Evolutionary conservation across 352 stramenopile species (phyloP).

Genomic region (Phytophthora hibernalis): DNA sequence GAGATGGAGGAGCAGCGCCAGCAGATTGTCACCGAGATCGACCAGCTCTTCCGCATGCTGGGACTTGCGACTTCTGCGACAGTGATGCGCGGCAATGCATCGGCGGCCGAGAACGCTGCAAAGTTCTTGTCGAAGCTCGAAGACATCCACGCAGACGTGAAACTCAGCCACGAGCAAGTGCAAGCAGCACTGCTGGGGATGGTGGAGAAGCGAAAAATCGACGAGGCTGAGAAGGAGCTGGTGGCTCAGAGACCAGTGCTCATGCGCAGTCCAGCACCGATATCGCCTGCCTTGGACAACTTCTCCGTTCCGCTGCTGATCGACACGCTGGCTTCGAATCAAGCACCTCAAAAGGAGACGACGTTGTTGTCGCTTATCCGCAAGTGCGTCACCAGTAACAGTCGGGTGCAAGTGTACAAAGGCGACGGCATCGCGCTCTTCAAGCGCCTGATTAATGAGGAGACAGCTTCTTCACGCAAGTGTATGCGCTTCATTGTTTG

Average conservation of each 20-base stretch:
- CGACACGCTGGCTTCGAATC: conserved; percentile 11
- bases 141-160: conserved; percentile 27
- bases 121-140: conserved; percentile 37
- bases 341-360: conserved; percentile 14
- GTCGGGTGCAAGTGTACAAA: conserved; percentile 34
- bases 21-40: conserved; percentile 39
- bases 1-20: conserved; percentile 40
- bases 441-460: conserved; percentile 17
- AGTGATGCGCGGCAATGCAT: conserved; percentile 28
- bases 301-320: conserved; percentile 26
- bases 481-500: conserved; percentile 38
- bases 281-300: conserved; percentile 16
- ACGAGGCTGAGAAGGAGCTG: conserved; percentile 19
- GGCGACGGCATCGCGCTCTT: conserved; percentile 28
- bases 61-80: conserved; percentile 34
- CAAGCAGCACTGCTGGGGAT: conserved; percentile 22
- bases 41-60: conserved; percentile 46
- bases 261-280: conserved; percentile 11
- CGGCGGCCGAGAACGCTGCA: conserved; percentile 17
- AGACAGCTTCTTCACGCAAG: conserved; percentile 23
- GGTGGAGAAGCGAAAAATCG: conserved; percentile 26
- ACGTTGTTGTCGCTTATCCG: conserved; percentile 27
- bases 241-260: conserved; percentile 21
- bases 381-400: conserved; percentile 29
- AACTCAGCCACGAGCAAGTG: conserved; percentile 30